Percentiles rank a stretch among this genome's conserved stretches.
phyloP scores from a whole-genome alignment of 2,329 filamentous ascomycete genomes.

The Simplicillium sp. region DNA sequence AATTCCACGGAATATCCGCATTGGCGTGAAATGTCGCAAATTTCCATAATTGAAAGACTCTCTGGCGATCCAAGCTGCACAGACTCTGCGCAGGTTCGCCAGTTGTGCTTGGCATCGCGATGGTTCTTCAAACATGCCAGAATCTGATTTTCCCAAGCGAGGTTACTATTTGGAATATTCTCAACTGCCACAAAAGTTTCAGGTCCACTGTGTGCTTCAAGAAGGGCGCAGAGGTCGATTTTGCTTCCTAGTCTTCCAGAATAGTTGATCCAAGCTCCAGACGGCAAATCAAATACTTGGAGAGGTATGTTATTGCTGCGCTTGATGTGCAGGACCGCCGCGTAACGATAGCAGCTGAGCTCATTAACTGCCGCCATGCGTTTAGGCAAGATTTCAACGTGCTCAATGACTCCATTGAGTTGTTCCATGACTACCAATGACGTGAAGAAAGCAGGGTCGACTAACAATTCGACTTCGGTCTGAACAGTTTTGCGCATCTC shows the following conservation, averaged over 20 bases:
- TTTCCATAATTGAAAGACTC: slow-evolving; percentile 6
- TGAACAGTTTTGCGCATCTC: no score
- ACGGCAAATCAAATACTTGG: no score
- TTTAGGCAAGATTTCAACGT: slow-evolving; percentile 20
- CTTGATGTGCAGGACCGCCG: slow-evolving; percentile 13
- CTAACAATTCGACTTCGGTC: slow-evolving; percentile 12
- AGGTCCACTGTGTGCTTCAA: no score
- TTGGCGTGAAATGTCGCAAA: slow-evolving; percentile 13
- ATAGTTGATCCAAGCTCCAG: slow-evolving; percentile 1
- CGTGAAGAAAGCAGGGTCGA: slow-evolving; percentile 17
- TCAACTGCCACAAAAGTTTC: slow-evolving; percentile 2
- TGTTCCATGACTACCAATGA: neutral
- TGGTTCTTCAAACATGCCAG: slow-evolving; percentile 3
- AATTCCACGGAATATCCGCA: slow-evolving; percentile 36
- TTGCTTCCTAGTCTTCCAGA: no score
- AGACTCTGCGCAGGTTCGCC: slow-evolving; percentile 1
- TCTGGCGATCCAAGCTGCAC: slow-evolving; percentile 5
- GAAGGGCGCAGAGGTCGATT: no score
- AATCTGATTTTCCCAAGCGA: slow-evolving; percentile 15
- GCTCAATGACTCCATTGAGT: slow-evolving; percentile 10
- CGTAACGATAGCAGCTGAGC: slow-evolving; percentile 17
- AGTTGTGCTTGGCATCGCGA: slow-evolving; percentile 1
- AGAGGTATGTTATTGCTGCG: no score
- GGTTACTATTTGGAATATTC: slow-evolving; percentile 20
- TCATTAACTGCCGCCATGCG: slow-evolving; percentile 17